Percentiles rank a stretch among this genome's conserved stretches.
Conservation (phyloP, 768 basidiomycete species). For the Bullera alba region DNA sequence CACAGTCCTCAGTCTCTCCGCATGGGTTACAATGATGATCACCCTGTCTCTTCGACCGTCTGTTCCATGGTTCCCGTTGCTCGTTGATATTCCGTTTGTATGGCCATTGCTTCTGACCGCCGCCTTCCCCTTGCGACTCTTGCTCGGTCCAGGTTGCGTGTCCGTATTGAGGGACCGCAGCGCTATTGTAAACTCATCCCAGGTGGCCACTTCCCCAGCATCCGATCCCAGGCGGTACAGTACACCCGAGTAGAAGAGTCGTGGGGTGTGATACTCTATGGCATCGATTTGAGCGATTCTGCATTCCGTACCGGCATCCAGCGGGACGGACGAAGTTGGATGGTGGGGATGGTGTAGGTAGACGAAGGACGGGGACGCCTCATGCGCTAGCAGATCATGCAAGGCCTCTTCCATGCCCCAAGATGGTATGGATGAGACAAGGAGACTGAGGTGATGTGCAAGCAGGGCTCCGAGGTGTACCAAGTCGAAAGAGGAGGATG, state of each 20-base stretch:
- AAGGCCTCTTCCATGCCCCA: constrained; percentile 10
- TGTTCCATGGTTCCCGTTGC: neutral
- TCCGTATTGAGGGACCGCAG: constrained; percentile 4
- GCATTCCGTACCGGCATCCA: neutral
- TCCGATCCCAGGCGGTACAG: constrained; percentile 8
- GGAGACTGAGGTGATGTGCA: too few species aligned
- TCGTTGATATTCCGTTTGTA: neutral
- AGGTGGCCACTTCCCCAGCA: constrained; percentile 14
- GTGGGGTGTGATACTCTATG: constrained; percentile 24
- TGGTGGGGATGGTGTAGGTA: constrained; percentile 45
- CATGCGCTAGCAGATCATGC: constrained; percentile 11
- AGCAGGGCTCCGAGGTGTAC: too few species aligned
- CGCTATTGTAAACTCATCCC: constrained; percentile 22
- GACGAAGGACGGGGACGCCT: constrained; percentile 33
- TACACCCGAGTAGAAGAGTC: constrained; percentile 25
- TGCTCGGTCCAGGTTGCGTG: neutral
- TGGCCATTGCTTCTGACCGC: constrained; percentile 10
- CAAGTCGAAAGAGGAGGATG: too few species aligned
- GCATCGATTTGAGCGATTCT: constrained; percentile 11
- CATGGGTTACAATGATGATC: constrained; percentile 25
- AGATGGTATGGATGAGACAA: too few species aligned
- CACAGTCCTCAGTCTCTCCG: constrained; percentile 22
- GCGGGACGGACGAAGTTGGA: constrained; percentile 14
- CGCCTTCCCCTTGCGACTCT: constrained; percentile 20
- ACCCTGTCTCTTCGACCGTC: constrained; percentile 1